A percentile compares a stretch with the other conserved stretches of the same genome.
These are phyloP conservation scores for Cardiospermum halicacabum DNA, from an alignment of 345 rosid species.

Conservation along the genomic window DNA sequence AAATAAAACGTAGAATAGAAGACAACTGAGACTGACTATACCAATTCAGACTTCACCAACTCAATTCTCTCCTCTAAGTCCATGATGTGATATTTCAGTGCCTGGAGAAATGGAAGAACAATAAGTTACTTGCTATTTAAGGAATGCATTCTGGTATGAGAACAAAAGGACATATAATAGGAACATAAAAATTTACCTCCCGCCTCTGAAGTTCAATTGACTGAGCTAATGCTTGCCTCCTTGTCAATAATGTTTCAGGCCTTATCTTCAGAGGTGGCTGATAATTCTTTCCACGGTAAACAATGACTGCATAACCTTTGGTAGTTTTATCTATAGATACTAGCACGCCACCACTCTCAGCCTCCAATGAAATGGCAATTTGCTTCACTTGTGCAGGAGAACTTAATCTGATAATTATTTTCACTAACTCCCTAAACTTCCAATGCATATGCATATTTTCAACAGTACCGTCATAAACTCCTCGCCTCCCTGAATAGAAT, in stretches of 20 bases:
- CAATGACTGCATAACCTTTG: slow-evolving; percentile 68
- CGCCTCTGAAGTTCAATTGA: slow-evolving; percentile 92
- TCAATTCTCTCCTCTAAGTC: slow-evolving; percentile 62
- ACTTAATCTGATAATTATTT: slow-evolving; percentile 61
- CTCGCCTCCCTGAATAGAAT: slow-evolving; percentile 68
- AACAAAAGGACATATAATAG: neutral
- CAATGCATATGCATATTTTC: slow-evolving; percentile 95
- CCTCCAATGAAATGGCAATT: slow-evolving; percentile 72
- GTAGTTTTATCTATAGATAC: slow-evolving; percentile 73
- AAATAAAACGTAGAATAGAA: neutral
- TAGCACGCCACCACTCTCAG: slow-evolving; percentile 91
- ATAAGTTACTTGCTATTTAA: slow-evolving; percentile 5
- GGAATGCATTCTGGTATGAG: neutral
- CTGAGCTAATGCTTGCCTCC: slow-evolving; percentile 74
- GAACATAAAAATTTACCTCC: slow-evolving; percentile 68
- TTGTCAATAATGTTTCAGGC: slow-evolving; percentile 68
- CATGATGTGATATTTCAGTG: slow-evolving; percentile 61
- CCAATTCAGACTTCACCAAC: slow-evolving; percentile 49
- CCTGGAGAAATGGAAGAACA: slow-evolving; percentile 47
- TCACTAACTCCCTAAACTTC: slow-evolving; percentile 88
- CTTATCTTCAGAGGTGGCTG: slow-evolving; percentile 44
- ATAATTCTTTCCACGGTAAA: slow-evolving; percentile 93
- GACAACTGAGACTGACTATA: slow-evolving; percentile 20
- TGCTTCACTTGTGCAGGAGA: slow-evolving; percentile 68
- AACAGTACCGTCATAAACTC: slow-evolving; percentile 72